A percentile compares a stretch with the other conserved stretches of the same genome.
Conservation (phyloP, 306 rosid species). For the Arachis hypogaea region DNA sequence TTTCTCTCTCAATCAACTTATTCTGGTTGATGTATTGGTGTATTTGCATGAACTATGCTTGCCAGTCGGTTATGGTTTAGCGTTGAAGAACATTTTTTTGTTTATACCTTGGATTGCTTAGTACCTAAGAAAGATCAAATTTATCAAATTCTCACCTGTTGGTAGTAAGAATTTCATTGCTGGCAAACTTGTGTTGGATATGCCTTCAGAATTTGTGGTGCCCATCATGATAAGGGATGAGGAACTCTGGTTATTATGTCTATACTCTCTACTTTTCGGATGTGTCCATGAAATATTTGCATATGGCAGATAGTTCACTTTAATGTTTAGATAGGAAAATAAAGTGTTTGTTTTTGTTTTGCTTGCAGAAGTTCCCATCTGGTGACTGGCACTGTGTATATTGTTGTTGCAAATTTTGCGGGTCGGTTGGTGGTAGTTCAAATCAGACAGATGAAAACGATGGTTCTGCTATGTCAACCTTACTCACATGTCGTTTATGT, state of each 20-base stretch:
- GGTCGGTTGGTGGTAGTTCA: constrained; percentile 50
- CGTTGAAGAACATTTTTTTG: constrained; percentile 7
- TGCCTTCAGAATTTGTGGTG: constrained; percentile 14
- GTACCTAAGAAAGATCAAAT: constrained; percentile 20
- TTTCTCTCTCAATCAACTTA: neutral
- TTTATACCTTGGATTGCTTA: constrained; percentile 3
- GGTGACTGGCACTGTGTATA: constrained; percentile 94
- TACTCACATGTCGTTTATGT: constrained; percentile 68
- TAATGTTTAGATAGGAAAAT: constrained; percentile 25
- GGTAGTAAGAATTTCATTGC: constrained; percentile 6
- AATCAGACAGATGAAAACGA: constrained; percentile 42
- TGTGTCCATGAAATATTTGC: constrained; percentile 28
- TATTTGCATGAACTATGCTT: constrained; percentile 5
- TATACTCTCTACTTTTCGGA: constrained; percentile 19
- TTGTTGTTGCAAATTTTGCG: constrained; percentile 93
- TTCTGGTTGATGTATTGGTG: constrained; percentile 8
- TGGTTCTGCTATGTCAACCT: constrained; percentile 40
- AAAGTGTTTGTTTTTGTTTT: constrained; percentile 33
- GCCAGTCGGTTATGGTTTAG: constrained; percentile 12
- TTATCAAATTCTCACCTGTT: neutral
- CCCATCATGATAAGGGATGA: constrained; percentile 34
- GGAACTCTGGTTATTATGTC: constrained; percentile 22
- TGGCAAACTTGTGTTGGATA: constrained; percentile 32
- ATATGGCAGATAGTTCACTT: constrained; percentile 17
- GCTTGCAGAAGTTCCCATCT: constrained; percentile 83